These are phyloP conservation scores for Schizonepeta tenuifolia DNA, from an alignment of 257 asterid genomes.

Conservation along the genomic window DNA sequence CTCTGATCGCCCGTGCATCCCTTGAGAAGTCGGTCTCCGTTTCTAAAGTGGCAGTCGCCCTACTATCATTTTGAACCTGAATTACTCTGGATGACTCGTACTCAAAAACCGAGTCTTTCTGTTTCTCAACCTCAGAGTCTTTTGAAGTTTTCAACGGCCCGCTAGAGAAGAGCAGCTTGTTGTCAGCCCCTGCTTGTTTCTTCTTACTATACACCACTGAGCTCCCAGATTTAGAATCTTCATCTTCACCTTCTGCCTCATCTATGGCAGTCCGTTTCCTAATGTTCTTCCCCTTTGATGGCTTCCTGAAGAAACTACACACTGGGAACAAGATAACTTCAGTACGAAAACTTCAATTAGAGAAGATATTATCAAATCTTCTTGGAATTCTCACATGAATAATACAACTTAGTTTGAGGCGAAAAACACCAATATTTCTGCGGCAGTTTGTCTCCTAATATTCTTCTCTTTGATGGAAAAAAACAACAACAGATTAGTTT, in stretches of 20 bases:
- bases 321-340: constrained; percentile 47
- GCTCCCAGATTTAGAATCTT: constrained; percentile 51
- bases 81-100: constrained; percentile 77
- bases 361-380: neutral
- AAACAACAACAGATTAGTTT: constrained; percentile 61
- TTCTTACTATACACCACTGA: constrained; percentile 59
- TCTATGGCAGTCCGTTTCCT: constrained; percentile 65
- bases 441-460: constrained; percentile 60
- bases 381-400: neutral
- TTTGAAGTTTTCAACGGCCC: constrained; percentile 52
- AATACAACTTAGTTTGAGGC: neutral
- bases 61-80: constrained; percentile 82
- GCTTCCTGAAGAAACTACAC: constrained; percentile 84
- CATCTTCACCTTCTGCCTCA: constrained; percentile 61
- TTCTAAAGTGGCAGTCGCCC: constrained; percentile 84
- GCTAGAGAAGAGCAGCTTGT: constrained; percentile 68
- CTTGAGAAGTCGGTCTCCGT: constrained; percentile 87
- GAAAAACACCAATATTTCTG: constrained; percentile 25
- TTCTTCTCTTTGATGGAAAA: constrained; percentile 64
- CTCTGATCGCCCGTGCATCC: constrained; percentile 87
- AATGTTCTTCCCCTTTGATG: constrained; percentile 74
- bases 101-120: constrained; percentile 55
- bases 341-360: neutral
- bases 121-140: constrained; percentile 44
- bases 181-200: constrained; percentile 54